A percentile compares a stretch with the other conserved stretches of the same genome.
phyloP scores from a whole-genome alignment of 768 basidiomycete species.

The Leccinum incarnatum region DNA sequence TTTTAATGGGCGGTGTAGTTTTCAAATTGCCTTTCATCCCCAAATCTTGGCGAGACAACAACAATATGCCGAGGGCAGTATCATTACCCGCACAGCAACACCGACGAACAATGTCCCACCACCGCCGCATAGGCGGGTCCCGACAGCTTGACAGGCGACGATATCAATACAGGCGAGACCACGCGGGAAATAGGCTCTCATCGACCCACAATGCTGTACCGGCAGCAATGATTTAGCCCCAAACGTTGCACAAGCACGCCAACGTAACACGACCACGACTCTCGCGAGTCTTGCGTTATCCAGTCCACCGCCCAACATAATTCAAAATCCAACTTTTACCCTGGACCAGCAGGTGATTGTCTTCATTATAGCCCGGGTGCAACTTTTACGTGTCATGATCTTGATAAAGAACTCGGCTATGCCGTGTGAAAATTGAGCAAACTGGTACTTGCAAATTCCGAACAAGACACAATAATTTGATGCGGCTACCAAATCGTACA shows the following conservation, averaged over 20 bases:
- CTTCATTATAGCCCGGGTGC: constrained; percentile 5
- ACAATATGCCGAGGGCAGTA: constrained; percentile 19
- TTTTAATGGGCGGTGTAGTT: constrained; percentile 11
- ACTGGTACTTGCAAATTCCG: constrained; percentile 4
- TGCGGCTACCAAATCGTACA: background rate
- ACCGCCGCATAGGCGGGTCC: background rate
- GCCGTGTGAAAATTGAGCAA: constrained; percentile 8
- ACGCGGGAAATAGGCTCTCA: background rate
- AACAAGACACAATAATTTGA: background rate
- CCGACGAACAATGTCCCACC: constrained; percentile 5
- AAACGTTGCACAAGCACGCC: background rate
- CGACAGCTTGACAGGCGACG: background rate
- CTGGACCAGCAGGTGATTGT: background rate
- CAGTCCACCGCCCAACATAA: background rate
- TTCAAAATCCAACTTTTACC: background rate
- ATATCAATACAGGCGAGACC: background rate
- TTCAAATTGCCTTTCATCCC: constrained; percentile 24
- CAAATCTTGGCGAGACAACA: constrained; percentile 19
- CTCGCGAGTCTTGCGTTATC: background rate
- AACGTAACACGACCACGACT: background rate
- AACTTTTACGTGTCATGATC: constrained; percentile 22
- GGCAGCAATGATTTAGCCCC: background rate
- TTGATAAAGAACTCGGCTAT: constrained; percentile 8
- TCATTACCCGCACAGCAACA: constrained; percentile 10
- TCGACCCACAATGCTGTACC: background rate